Conservation (phyloP, 2,329 filamentous ascomycete species). For the Cylindrodendrum hubeiense region DNA sequence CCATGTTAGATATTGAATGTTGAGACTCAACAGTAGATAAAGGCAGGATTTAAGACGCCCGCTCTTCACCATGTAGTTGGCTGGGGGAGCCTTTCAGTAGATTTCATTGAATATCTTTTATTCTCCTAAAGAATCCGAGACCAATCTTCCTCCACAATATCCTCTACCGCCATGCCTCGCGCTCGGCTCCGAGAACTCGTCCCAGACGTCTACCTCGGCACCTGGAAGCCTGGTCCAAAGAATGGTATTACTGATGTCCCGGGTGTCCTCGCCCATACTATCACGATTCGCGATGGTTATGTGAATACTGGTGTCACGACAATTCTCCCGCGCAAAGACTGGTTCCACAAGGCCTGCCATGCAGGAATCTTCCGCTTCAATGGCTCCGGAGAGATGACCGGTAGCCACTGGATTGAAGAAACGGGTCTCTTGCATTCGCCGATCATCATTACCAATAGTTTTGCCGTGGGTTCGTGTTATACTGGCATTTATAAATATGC, state of each 20-base stretch:
- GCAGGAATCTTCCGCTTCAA: constrained; percentile 71
- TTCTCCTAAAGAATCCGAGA: neutral
- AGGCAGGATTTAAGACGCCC: no score
- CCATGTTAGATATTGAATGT: no score
- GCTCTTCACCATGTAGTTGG: no score
- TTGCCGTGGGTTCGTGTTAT: constrained; percentile 49
- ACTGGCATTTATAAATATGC: constrained; percentile 69
- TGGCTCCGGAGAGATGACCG: constrained; percentile 72
- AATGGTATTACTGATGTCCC: constrained; percentile 61
- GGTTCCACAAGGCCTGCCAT: constrained; percentile 57
- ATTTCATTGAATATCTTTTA: no score
- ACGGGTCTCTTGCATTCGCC: constrained; percentile 55
- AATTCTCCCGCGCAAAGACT: constrained; percentile 53
- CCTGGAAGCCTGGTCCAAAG: constrained; percentile 55
- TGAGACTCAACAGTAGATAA: no score
- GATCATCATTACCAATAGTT: constrained; percentile 28
- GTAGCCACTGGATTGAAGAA: constrained; percentile 71
- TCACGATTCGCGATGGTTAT: constrained; percentile 50
- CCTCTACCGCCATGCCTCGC: neutral
- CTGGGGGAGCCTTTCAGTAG: no score
- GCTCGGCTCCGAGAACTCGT: constrained; percentile 53
- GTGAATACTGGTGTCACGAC: constrained; percentile 61
- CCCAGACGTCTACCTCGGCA: constrained; percentile 55
- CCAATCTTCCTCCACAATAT: neutral
- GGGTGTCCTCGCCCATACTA: constrained; percentile 57